phyloP scores from a whole-genome alignment of 2,329 filamentous ascomycete species.

The Ceratocystis lukuohia region DNA sequence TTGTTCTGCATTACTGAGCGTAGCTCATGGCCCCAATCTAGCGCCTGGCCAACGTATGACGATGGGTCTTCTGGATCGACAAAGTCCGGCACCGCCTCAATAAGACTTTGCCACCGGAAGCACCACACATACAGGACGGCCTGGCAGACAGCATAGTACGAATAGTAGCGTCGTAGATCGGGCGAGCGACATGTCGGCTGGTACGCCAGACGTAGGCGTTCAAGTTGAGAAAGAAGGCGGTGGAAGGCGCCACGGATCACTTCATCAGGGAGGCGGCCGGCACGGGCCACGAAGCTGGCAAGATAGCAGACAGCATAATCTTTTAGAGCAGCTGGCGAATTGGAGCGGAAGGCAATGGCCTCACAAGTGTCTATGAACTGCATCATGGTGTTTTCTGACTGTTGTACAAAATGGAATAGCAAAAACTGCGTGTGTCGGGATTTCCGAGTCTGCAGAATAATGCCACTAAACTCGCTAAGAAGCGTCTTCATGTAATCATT shows the following conservation, averaged over 20 bases:
- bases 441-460: constrained; percentile 80
- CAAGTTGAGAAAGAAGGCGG: constrained; percentile 63
- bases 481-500: constrained; percentile 57
- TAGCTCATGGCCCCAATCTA: constrained; percentile 63
- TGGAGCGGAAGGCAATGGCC: constrained; percentile 36
- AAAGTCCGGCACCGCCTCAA: constrained; percentile 45
- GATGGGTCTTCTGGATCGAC: constrained; percentile 49
- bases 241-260: constrained; percentile 73
- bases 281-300: constrained; percentile 84
- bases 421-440: constrained; percentile 92
- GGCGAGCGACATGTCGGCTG: constrained; percentile 67
- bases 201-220: constrained; percentile 58
- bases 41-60: constrained; percentile 53
- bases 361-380: constrained; percentile 40
- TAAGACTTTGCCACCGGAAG: constrained; percentile 91
- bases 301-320: constrained; percentile 85
- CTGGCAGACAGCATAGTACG: constrained; percentile 81
- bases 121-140: constrained; percentile 90
- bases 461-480: constrained; percentile 71
- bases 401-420: constrained; percentile 87
- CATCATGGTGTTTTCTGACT: constrained; percentile 60
- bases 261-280: constrained; percentile 61
- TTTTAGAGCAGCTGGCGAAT: constrained; percentile 57
- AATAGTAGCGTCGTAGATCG: constrained; percentile 67
- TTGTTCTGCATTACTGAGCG: constrained; percentile 62